Evolutionary conservation across 2,329 filamentous ascomycete genomes (phyloP).

Genomic region (Harringtonia lauricola): DNA sequence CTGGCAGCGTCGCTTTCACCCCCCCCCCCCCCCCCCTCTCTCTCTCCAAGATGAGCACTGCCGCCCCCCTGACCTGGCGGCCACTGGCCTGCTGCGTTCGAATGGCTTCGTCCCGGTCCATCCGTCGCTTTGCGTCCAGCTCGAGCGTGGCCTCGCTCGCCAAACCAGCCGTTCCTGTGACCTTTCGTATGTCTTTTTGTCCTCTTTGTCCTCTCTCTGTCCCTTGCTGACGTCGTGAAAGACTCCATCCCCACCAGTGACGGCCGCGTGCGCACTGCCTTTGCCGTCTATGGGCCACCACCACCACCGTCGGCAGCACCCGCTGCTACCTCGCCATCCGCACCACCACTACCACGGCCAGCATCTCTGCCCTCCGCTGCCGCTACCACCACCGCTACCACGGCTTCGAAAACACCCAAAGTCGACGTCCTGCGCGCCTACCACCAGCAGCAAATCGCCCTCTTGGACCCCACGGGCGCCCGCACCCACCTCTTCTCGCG

Average conservation of each 20-base stretch:
- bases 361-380: neutral
- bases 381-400: constrained; percentile 7
- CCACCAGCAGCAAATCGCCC: constrained; percentile 54
- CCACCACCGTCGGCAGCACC: constrained; percentile 4
- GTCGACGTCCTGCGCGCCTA: constrained; percentile 54
- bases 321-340: constrained; percentile 5
- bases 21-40: neutral
- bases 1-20: too few relatives aligned
- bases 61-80: constrained; percentile 8
- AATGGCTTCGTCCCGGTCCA: constrained; percentile 2
- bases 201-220: neutral
- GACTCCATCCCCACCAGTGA: constrained; percentile 9
- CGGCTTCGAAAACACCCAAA: constrained; percentile 7
- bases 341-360: neutral
- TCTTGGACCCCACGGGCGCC: constrained; percentile 76
- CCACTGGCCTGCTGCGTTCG: constrained; percentile 7
- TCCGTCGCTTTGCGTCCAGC: constrained; percentile 5
- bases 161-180: neutral
- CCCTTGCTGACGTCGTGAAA: neutral
- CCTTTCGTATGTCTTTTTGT: neutral
- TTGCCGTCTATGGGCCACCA: constrained; percentile 32
- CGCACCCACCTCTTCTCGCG: constrained; percentile 73
- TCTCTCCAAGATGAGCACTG: constrained; percentile 1
- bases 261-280: constrained; percentile 26
- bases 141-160: neutral